These are phyloP conservation scores for Saturnispora mendoncae DNA, from an alignment of 805 yeast species.

Conservation along the genomic window DNA sequence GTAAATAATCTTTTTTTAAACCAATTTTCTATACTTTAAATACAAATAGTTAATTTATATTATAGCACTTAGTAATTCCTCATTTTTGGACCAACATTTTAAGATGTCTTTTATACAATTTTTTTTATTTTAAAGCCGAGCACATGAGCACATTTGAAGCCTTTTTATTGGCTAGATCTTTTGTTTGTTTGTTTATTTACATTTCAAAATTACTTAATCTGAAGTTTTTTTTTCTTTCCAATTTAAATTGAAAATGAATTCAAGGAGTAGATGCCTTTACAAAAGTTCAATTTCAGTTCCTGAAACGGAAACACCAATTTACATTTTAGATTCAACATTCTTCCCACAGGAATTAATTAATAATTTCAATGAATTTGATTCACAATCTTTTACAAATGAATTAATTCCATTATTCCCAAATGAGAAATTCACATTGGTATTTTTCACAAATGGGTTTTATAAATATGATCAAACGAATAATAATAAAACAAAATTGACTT, in stretches of 20 bases:
- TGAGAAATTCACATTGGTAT: constrained; percentile 54
- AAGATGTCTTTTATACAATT: no score
- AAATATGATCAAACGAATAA: constrained; percentile 20
- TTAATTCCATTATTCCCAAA: constrained; percentile 51
- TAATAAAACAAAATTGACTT: constrained; percentile 12
- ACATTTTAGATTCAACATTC: constrained; percentile 74
- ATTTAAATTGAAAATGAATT: neutral
- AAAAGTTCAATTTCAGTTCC: constrained; percentile 59
- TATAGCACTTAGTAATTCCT: no score
- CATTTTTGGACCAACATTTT: no score
- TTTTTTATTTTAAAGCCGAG: no score
- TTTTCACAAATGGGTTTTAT: constrained; percentile 78
- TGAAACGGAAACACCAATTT: constrained; percentile 57
- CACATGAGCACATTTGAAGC: no score
- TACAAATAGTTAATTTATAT: no score
- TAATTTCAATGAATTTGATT: constrained; percentile 23
- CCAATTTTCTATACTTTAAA: no score
- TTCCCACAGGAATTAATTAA: constrained; percentile 47
- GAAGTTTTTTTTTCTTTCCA: no score
- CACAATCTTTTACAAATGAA: constrained; percentile 46
- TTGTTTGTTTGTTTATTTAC: no score
- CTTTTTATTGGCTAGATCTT: no score
- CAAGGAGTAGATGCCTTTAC: constrained; percentile 11
- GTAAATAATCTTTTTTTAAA: no score
- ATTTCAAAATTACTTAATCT: no score